Conservation (phyloP, 2,329 filamentous ascomycete species). For the Parastagonospora nodorum region DNA sequence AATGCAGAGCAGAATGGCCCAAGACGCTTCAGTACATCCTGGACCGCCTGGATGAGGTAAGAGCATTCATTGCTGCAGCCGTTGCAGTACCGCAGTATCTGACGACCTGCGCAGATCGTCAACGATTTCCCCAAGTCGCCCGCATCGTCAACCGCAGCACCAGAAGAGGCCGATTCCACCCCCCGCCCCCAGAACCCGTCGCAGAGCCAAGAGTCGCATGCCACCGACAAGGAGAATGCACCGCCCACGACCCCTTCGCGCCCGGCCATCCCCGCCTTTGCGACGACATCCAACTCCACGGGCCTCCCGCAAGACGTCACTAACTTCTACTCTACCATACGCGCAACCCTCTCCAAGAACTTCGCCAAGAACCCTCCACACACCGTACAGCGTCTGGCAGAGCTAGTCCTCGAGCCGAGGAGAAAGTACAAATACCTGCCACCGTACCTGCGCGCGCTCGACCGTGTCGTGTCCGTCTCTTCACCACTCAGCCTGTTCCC, state of each 20-base stretch:
- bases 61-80: conserved; percentile 4
- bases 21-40: conserved; percentile 68
- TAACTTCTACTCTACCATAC: conserved; percentile 42
- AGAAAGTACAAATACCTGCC: conserved; percentile 81
- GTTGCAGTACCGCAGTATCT: conserved; percentile 7
- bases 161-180: conserved; percentile 32
- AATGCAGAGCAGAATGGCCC: conserved; percentile 70
- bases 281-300: conserved; percentile 39
- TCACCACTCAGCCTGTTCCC: conserved; percentile 82
- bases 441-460: conserved; percentile 86
- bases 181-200: conserved; percentile 21
- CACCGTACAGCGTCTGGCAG: conserved; percentile 88
- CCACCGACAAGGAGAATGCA: conserved; percentile 72
- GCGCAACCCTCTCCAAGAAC: conserved; percentile 62
- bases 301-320: conserved; percentile 37
- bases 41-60: conserved; percentile 69
- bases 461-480: conserved; percentile 88
- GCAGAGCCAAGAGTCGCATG: conserved; percentile 56
- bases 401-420: conserved; percentile 78
- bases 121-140: conserved; percentile 73
- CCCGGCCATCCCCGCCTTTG: conserved; percentile 51
- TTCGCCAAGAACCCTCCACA: conserved; percentile 83
- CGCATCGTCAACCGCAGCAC: conserved; percentile 46
- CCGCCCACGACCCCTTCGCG: conserved; percentile 52
- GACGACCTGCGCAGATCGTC: conserved; percentile 65